A percentile compares a stretch with the other conserved stretches of the same genome.
Conservation (phyloP, 2,329 filamentous ascomycete genomes). For the Fusarium drepaniforme region DNA sequence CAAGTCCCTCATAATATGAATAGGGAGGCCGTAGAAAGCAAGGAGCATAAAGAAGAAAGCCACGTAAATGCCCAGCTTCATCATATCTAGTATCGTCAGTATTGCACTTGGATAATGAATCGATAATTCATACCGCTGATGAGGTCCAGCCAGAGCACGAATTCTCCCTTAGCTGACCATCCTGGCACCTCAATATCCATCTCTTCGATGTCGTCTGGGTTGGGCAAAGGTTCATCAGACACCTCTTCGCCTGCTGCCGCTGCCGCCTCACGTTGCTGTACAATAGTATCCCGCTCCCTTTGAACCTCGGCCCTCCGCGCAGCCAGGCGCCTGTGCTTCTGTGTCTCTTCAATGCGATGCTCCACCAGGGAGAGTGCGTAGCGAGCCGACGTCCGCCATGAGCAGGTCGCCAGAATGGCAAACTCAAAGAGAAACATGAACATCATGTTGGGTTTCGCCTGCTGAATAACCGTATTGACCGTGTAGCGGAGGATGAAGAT, state of each 20-base stretch:
- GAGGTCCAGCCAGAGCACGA: slow-evolving; percentile 89
- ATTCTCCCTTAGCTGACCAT: slow-evolving; percentile 96
- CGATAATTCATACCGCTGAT: slow-evolving; percentile 72
- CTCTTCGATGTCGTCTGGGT: slow-evolving; percentile 85
- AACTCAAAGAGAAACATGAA: slow-evolving; percentile 99
- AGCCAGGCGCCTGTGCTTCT: slow-evolving; percentile 77
- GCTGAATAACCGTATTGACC: slow-evolving; percentile 83
- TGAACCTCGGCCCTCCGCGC: slow-evolving; percentile 77
- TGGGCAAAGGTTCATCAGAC: slow-evolving; percentile 63
- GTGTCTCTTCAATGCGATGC: slow-evolving; percentile 78
- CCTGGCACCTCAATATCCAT: slow-evolving; percentile 95
- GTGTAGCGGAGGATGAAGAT: slow-evolving; percentile 84
- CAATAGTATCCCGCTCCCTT: slow-evolving; percentile 65
- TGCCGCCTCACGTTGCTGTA: slow-evolving; percentile 61
- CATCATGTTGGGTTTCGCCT: slow-evolving; percentile 98
- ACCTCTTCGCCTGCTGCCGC: slow-evolving; percentile 71
- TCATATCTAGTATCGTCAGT: slow-evolving; percentile 73
- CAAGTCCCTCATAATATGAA: slow-evolving; percentile 95
- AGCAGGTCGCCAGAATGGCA: slow-evolving; percentile 84
- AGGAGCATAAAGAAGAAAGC: slow-evolving; percentile 95
- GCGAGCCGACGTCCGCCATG: slow-evolving; percentile 80
- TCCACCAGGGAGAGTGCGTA: slow-evolving; percentile 86
- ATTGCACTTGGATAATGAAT: slow-evolving; percentile 21
- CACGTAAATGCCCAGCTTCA: slow-evolving; percentile 90
- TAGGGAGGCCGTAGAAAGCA: slow-evolving; percentile 93